Conservation (phyloP, 495 filamentous ascomycete genomes). For the Hypoxylon lienhwacheense region DNA sequence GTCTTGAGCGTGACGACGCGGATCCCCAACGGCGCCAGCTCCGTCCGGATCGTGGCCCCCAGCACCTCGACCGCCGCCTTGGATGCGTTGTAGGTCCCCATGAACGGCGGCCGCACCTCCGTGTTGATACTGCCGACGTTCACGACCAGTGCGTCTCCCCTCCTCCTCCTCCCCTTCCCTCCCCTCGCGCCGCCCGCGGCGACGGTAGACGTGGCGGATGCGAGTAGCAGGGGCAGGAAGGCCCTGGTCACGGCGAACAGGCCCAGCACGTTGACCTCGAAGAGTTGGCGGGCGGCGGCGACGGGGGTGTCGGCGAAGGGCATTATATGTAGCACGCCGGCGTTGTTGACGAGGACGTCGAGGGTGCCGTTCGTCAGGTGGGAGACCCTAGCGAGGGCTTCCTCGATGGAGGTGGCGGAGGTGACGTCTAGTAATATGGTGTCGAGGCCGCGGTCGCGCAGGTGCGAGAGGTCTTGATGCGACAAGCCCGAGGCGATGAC, state of each 20-base stretch:
- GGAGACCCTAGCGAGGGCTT: conserved; percentile 33
- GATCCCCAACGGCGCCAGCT: conserved; percentile 57
- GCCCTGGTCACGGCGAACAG: conserved; percentile 54
- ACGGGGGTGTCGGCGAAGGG: conserved; percentile 54
- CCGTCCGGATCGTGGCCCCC: conserved; percentile 51
- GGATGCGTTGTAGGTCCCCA: conserved; percentile 54
- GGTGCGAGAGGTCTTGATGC: conserved; percentile 41
- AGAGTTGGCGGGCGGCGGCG: conserved; percentile 47
- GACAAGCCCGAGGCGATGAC: conserved; percentile 60
- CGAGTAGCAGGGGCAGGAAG: conserved; percentile 55
- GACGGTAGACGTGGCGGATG: conserved; percentile 33
- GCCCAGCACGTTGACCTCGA: conserved; percentile 60
- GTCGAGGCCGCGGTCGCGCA: conserved; percentile 45
- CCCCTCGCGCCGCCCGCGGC: conserved; percentile 31
- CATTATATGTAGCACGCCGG: conserved; percentile 47
- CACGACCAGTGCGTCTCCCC: conserved; percentile 47
- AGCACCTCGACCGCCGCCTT: conserved; percentile 56
- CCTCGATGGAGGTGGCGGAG: conserved; percentile 40
- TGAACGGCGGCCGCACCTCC: conserved; percentile 38
- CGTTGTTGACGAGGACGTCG: conserved; percentile 61
- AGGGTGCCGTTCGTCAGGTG: conserved; percentile 42
- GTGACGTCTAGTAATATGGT: conserved; percentile 54
- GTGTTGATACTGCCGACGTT: conserved; percentile 54
- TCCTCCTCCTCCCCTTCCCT: conserved; percentile 5
- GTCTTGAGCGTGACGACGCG: conserved; percentile 40